Conservation (phyloP, 2,329 filamentous ascomycete species). For the Aspergillus sp. region DNA sequence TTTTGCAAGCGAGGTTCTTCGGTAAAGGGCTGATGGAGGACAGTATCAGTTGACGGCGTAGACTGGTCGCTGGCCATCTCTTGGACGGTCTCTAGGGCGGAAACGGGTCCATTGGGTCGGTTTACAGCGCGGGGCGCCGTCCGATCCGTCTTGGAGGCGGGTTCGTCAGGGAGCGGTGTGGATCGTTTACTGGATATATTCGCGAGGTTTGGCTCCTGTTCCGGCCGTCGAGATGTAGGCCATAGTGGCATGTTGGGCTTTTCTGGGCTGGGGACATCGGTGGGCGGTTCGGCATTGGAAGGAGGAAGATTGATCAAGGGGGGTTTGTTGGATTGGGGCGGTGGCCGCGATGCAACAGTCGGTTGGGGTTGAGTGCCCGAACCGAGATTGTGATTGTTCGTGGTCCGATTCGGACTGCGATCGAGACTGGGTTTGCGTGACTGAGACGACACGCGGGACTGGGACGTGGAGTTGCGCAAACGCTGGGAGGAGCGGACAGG, state of each 20-base stretch:
- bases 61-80: slow-evolving; percentile 74
- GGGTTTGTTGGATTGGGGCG: slow-evolving; percentile 67
- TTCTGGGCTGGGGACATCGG: slow-evolving; percentile 62
- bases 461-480: slow-evolving; percentile 28
- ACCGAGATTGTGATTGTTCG: slow-evolving; percentile 38
- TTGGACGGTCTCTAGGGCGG: slow-evolving; percentile 82
- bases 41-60: slow-evolving; percentile 55
- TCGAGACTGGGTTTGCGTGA: slow-evolving; percentile 69
- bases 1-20: slow-evolving; percentile 35
- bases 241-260: slow-evolving; percentile 53
- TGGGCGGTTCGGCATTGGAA: slow-evolving; percentile 55
- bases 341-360: slow-evolving; percentile 61
- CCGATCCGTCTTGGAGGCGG: slow-evolving; percentile 34
- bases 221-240: slow-evolving; percentile 28
- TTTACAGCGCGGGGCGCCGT: slow-evolving; percentile 50
- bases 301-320: slow-evolving; percentile 57
- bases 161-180: slow-evolving; percentile 23
- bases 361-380: slow-evolving; percentile 53
- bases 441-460: slow-evolving; percentile 42
- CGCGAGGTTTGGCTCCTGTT: slow-evolving; percentile 29
- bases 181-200: slow-evolving; percentile 38
- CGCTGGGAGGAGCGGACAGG: slow-evolving; percentile 37
- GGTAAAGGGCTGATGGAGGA: slow-evolving; percentile 39
- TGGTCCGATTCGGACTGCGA: slow-evolving; percentile 57
- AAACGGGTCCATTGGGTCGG: slow-evolving; percentile 57